phyloP scores from a whole-genome alignment of 2,329 filamentous ascomycete genomes.

The Diplodia mutila region DNA sequence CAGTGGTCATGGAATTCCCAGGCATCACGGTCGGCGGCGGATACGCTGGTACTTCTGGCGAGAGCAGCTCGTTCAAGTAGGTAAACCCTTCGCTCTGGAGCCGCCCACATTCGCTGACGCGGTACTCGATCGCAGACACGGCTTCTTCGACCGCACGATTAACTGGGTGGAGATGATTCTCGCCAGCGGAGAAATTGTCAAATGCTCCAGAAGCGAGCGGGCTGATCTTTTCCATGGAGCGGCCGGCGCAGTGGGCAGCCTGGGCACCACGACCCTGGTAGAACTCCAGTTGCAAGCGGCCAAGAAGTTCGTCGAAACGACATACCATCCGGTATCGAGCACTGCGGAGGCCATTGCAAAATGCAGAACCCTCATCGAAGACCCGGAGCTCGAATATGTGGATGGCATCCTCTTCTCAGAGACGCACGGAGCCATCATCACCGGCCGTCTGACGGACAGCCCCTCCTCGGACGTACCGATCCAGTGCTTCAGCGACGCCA shows the following conservation, averaged over 20 bases:
- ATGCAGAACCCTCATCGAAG: neutral
- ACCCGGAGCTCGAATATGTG: slow-evolving; percentile 45
- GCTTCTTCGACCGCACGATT: slow-evolving; percentile 67
- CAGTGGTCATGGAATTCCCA: slow-evolving; percentile 72
- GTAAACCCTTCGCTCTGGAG: neutral
- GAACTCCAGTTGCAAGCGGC: slow-evolving; percentile 47
- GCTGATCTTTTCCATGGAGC: slow-evolving; percentile 67
- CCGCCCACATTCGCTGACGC: too few species aligned
- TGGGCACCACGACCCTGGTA: slow-evolving; percentile 66
- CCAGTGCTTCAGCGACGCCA: slow-evolving; percentile 26
- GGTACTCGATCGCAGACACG: too few species aligned
- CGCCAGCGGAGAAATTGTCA: slow-evolving; percentile 61
- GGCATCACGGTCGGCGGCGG: slow-evolving; percentile 73
- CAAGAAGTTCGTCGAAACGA: slow-evolving; percentile 15
- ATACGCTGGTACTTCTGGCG: slow-evolving; percentile 68
- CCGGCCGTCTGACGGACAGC: slow-evolving; percentile 45
- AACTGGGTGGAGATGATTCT: slow-evolving; percentile 68
- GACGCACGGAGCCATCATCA: slow-evolving; percentile 49
- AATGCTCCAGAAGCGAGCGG: slow-evolving; percentile 58
- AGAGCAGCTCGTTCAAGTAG: slow-evolving; percentile 70
- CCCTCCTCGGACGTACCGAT: neutral
- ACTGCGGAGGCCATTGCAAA: slow-evolving; percentile 6
- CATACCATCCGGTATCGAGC: slow-evolving; percentile 8
- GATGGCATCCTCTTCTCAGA: slow-evolving; percentile 56
- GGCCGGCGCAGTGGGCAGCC: slow-evolving; percentile 67